Evolutionary conservation across 805 yeast species (phyloP), one percentile per base, ranked within the genome.

Genomic region (Kazachstania psychrophila): DNA sequence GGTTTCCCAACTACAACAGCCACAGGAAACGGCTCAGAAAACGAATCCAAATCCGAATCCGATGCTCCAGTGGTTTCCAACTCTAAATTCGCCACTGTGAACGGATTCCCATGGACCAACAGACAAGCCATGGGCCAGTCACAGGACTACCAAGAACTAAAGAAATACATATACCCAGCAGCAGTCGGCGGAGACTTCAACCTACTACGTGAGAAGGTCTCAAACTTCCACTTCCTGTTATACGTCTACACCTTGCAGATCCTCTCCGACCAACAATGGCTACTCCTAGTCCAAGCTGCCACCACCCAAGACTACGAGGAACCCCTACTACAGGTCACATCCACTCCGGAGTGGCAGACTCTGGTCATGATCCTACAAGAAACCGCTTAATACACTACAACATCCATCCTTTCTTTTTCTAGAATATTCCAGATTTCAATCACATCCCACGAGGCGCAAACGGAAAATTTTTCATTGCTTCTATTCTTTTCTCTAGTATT

Each of bases 261-360:
- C 4, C 60, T 88, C 33, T 67, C 74, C 10, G 52, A 61, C 0
- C 64, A 65, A 3, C 96, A 86, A 47, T 64, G 70, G 49, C 43
- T 59, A 15, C 45, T 73, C 39, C 58, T 82, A 25, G 52, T 72
- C 3, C 57, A 65, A 14, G 73, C 70, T 18, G 79, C 79, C 2
- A 55, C 56, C 6, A 58, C 58, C 2, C 57, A 65, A 12, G 72
- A 72, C 37, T 71, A 69, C 36, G 66, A 71, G 41, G 65, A 64
- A 36, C 61, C 80, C 34, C 60, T 79, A 17, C 77, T 79, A 33
- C 51, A 54, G 42, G 38, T 60, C 14, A 39, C 49, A 12, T 46
- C 58, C 7, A 57, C 73, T 18, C 77, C 82, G 0, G 92, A 92
- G 1, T 86, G 95, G 95, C 81, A 78, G 66, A 82, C 94, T 1